A percentile compares a stretch with the other conserved stretches of the same genome.
Conservation (phyloP, 768 basidiomycete genomes). For the Lanmaoa pseudosensibilis region DNA sequence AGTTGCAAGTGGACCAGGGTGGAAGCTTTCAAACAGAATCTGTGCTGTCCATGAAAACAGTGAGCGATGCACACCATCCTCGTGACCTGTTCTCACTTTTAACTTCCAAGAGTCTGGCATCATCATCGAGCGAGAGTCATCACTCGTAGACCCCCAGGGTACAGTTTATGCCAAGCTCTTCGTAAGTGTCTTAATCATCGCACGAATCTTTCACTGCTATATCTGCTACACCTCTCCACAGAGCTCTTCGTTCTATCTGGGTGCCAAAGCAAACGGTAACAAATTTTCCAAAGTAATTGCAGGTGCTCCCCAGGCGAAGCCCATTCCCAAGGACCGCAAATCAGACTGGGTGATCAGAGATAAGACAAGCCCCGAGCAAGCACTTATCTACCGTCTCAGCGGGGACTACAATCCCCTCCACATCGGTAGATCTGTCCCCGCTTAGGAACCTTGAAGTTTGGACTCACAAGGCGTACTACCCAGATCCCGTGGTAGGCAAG, state of each 20-base stretch:
- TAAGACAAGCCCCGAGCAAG: slow-evolving; percentile 64
- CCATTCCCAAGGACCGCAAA: slow-evolving; percentile 57
- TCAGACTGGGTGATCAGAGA: slow-evolving; percentile 64
- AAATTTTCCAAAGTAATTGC: slow-evolving; percentile 65
- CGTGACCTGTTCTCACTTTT: not conserved
- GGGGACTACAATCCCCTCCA: slow-evolving; percentile 82
- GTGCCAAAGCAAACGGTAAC: slow-evolving; percentile 60
- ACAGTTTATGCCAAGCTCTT: slow-evolving; percentile 62
- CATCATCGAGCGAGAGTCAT: slow-evolving; percentile 62
- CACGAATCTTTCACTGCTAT: not conserved
- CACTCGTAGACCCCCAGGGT: slow-evolving; percentile 63
- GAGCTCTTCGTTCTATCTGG: slow-evolving; percentile 70
- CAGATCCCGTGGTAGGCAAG: slow-evolving; percentile 75
- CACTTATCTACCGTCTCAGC: slow-evolving; percentile 68
- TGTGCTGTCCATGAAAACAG: slow-evolving; percentile 81
- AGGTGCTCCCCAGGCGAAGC: slow-evolving; percentile 58
- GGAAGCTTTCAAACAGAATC: slow-evolving; percentile 68
- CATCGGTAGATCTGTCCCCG: slow-evolving; percentile 46
- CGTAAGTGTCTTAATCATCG: slow-evolving; percentile 35
- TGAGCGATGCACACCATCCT: slow-evolving; percentile 34
- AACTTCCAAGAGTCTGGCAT: slow-evolving; percentile 64
- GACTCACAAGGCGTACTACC: not conserved
- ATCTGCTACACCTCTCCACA: slow-evolving; percentile 20
- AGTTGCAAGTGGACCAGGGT: slow-evolving; percentile 71
- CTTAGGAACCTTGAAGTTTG: not conserved